Evolutionary conservation across 225 moss, liverwort and hornwort genomes (phyloP).

Genomic region (Ulota crispa): DNA sequence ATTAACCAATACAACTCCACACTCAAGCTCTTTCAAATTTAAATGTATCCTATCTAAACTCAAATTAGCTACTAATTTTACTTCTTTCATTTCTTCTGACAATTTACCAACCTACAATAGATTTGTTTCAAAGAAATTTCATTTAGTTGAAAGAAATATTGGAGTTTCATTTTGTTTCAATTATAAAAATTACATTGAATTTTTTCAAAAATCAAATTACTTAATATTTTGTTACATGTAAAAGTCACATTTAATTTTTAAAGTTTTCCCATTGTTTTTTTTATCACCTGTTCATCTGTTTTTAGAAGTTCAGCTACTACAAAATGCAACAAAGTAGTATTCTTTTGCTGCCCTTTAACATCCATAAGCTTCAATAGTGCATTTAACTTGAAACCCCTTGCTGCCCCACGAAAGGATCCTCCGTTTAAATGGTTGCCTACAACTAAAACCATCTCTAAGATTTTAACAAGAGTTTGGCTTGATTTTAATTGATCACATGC

Average conservation of each 20-base stretch:
- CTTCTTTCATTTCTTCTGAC: slow-evolving; percentile 67
- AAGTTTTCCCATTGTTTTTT: accelerated
- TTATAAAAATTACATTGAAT: too few relatives aligned
- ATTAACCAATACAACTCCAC: slow-evolving; percentile 56
- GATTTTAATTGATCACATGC: slow-evolving; percentile 76
- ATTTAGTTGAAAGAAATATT: neutral
- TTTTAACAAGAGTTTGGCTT: slow-evolving; percentile 76
- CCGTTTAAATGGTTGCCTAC: slow-evolving; percentile 90
- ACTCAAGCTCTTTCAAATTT: slow-evolving; percentile 63
- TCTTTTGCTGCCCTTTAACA: slow-evolving; percentile 77
- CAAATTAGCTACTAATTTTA: slow-evolving; percentile 75
- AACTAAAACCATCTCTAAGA: slow-evolving; percentile 85
- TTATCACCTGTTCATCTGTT: slow-evolving; percentile 53
- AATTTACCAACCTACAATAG: slow-evolving; percentile 54
- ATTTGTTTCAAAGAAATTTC: accelerated
- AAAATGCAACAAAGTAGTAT: slow-evolving; percentile 81
- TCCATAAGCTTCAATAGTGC: slow-evolving; percentile 89
- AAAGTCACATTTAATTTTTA: neutral
- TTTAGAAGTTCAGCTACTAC: slow-evolving; percentile 77
- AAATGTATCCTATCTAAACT: slow-evolving; percentile 72
- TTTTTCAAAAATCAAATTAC: too few relatives aligned
- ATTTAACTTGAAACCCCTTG: slow-evolving; percentile 82
- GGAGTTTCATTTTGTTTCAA: too few relatives aligned
- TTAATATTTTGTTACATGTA: accelerated
- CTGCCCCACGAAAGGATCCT: slow-evolving; percentile 79